These are phyloP conservation scores for Aphanomyces cochlioides DNA, from an alignment of 352 stramenopile genomes.

Conservation along the genomic window DNA sequence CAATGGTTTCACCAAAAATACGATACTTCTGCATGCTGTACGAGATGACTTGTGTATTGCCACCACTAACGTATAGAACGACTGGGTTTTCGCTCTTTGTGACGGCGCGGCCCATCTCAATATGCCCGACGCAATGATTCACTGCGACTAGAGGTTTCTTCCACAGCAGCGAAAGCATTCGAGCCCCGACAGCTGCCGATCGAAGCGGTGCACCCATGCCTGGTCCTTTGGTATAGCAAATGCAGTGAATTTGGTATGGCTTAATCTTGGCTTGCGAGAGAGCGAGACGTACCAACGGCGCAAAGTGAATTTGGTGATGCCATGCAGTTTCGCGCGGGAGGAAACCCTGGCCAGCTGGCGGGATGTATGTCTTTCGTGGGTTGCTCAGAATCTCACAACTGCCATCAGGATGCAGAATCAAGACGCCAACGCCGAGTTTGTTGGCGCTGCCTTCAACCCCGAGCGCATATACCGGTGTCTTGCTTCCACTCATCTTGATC, in stretches of 20 bases:
- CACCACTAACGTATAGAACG: slow-evolving; percentile 98
- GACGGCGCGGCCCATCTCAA: slow-evolving; percentile 99
- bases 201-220: slow-evolving; percentile 98
- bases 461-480: slow-evolving; percentile 58
- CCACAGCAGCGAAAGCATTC: slow-evolving; percentile 94
- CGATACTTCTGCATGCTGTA: slow-evolving; percentile 86
- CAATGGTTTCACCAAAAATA: slow-evolving; percentile 99
- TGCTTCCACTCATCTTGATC: slow-evolving; percentile 24
- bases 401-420: slow-evolving; percentile 60
- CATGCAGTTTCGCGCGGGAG: slow-evolving; percentile 97
- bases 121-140: slow-evolving; percentile 99
- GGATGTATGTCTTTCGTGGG: slow-evolving; percentile 99
- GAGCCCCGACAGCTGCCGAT: slow-evolving; percentile 93
- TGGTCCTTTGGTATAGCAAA: slow-evolving; percentile 95
- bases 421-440: slow-evolving; percentile 93
- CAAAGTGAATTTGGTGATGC: slow-evolving; percentile 98
- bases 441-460: slow-evolving; percentile 99
- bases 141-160: slow-evolving; percentile 94
- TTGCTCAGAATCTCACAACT: slow-evolving; percentile 96
- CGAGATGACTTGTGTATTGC: slow-evolving; percentile 97
- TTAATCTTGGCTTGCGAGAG: slow-evolving; percentile 88
- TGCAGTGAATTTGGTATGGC: slow-evolving; percentile 85
- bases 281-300: slow-evolving; percentile 92
- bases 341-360: slow-evolving; percentile 96
- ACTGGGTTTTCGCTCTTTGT: slow-evolving; percentile 94